These are phyloP conservation scores for Mycena olivaceomarginata DNA, from an alignment of 768 basidiomycete species.

Conservation along the genomic window DNA sequence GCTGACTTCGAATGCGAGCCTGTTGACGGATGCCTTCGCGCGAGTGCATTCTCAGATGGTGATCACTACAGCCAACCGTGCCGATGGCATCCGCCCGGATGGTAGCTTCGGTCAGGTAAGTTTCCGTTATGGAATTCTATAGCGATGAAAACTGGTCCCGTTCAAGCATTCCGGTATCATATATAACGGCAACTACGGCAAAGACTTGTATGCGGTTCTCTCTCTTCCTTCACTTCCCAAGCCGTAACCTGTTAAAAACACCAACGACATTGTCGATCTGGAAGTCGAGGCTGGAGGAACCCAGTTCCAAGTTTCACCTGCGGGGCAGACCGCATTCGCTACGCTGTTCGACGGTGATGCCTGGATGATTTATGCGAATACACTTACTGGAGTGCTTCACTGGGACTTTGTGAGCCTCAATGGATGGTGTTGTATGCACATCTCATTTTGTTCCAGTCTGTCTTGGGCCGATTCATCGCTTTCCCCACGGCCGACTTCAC, in stretches of 20 bases:
- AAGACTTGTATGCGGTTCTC: conserved; percentile 61
- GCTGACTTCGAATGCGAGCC: conserved; percentile 62
- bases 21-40: conserved; percentile 69
- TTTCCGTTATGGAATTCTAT: background rate
- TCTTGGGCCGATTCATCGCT: conserved; percentile 78
- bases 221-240: background rate
- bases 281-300: conserved; percentile 79
- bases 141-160: background rate
- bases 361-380: conserved; percentile 85
- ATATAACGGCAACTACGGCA: conserved; percentile 85
- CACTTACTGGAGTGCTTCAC: conserved; percentile 72
- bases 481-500: conserved; percentile 72
- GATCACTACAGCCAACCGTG: conserved; percentile 65
- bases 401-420: conserved; percentile 79
- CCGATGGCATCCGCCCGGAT: conserved; percentile 78
- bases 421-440: background rate
- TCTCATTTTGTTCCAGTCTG: conserved; percentile 65
- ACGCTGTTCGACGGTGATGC: conserved; percentile 74
- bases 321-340: conserved; percentile 68
- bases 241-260: conserved; percentile 47
- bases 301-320: conserved; percentile 67
- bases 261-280: conserved; percentile 77
- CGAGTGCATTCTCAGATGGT: conserved; percentile 72
- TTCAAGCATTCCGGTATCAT: conserved; percentile 76
- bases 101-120: conserved; percentile 65